phyloP scores from a whole-genome alignment of 257 asterid species.

The Solanum raphanifolium region DNA sequence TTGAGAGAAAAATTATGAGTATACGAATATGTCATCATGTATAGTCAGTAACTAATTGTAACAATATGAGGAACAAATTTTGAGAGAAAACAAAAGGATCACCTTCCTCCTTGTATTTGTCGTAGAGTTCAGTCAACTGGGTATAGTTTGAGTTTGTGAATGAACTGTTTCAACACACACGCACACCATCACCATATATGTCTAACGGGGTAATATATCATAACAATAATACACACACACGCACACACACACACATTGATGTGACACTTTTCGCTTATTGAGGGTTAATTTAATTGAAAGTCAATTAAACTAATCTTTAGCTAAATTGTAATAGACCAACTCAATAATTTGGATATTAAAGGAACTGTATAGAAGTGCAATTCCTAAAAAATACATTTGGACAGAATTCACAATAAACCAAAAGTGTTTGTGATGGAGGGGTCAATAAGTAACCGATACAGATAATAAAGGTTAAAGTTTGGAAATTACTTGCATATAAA shows the following conservation, averaged over 20 bases:
- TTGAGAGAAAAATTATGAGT: neutral
- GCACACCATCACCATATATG: neutral
- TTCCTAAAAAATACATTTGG: neutral
- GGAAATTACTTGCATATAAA: neutral
- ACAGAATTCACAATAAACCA: neutral
- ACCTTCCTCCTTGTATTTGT: slow-evolving; percentile 66
- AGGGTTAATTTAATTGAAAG: neutral
- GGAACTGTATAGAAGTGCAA: neutral
- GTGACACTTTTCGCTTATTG: neutral
- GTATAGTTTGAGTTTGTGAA: slow-evolving; percentile 64
- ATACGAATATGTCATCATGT: neutral
- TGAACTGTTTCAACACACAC: slow-evolving; percentile 44
- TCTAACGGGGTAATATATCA: neutral
- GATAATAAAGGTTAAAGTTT: neutral
- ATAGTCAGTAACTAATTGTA: neutral
- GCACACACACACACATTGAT: neutral
- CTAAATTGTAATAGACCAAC: neutral
- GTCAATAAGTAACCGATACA: neutral
- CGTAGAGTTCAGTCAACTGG: slow-evolving; percentile 58
- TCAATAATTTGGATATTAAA: neutral
- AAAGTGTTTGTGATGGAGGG: too few species aligned
- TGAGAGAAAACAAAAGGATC: neutral
- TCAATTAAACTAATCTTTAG: neutral
- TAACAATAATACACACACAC: neutral
- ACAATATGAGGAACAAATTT: neutral